Base-by-base conservation (phyloP, 2,329 filamentous ascomycete genomes). In the Aureobasidium leucospermi region DNA sequence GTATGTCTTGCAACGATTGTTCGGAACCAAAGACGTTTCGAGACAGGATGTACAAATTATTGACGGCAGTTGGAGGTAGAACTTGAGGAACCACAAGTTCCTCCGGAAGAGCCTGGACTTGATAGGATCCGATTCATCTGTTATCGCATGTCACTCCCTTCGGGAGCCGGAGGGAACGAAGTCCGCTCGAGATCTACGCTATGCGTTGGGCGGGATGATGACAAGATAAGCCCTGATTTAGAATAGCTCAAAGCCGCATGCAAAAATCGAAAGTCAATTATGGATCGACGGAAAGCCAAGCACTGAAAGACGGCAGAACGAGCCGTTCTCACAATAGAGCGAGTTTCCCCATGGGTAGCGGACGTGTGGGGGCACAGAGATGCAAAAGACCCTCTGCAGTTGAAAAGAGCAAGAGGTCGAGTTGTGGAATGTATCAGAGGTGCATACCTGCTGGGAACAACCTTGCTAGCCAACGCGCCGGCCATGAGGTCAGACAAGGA, bases 231-330 rank as follows among this genome's bases (percentile, higher is more conserved):
- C 11, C 51, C 51, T 13, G 29, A 55, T 43, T 29, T 23, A 55
- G 51, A 55, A 55, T 42, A 55, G 51, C n/a, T 52, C 48, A 29
- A 3, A 29, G 34, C 47, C 47, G 38, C 36, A 53, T 53, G 49
- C 38, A 28, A 41, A 55, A 55, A 43, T 55, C 28, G n/a, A 55
- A 55, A 55, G 51, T 55, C 51, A 43, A 55, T 42, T 11, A 19
- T 8, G 28, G 29, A 55, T 43, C 39, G 51, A 43, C 51, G 28
- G 39, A 19, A 28, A 11, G 38, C 39, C 39, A 32, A 55, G 39
- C 28, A 34, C 15, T 53, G n/a, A 55, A 42, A 43, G 15, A 55
- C 51, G 51, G 51, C 51, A 43, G 29, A 43, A 34, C 39, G 28
- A 43, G 51, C 51, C 51, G 51, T 43, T 41, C 32, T 8, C 39